A percentile compares a stretch with the other conserved stretches of the same genome.
Conservation (phyloP, 2,329 filamentous ascomycete species). For the Penicillium sclerotigenum region DNA sequence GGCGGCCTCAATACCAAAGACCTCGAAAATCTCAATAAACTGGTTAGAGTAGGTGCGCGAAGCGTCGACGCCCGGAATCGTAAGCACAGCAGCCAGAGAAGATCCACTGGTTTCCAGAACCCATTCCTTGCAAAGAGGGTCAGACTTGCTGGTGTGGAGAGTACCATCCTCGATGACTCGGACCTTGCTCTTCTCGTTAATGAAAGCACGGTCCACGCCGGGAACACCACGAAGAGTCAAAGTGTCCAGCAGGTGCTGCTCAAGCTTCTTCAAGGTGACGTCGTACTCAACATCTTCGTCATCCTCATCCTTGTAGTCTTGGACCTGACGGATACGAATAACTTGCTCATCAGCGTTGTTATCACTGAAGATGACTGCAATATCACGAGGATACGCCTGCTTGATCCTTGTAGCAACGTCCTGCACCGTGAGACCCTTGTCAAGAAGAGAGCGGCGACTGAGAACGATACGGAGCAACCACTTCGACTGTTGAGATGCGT, state of each 20-base stretch:
- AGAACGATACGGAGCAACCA: slow-evolving; percentile 94
- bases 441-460: slow-evolving; percentile 88
- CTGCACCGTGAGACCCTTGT: slow-evolving; percentile 82
- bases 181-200: slow-evolving; percentile 74
- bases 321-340: slow-evolving; percentile 82
- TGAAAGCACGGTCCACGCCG: slow-evolving; percentile 86
- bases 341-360: slow-evolving; percentile 96
- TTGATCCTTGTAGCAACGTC: slow-evolving; percentile 90
- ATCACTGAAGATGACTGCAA: slow-evolving; percentile 94
- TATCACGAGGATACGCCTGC: slow-evolving; percentile 76
- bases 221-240: slow-evolving; percentile 86
- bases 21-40: slow-evolving; percentile 88
- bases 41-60: slow-evolving; percentile 90
- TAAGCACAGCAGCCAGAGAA: slow-evolving; percentile 76
- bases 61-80: slow-evolving; percentile 83
- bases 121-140: slow-evolving; percentile 81
- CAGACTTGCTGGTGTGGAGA: slow-evolving; percentile 69
- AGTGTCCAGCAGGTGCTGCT: slow-evolving; percentile 86
- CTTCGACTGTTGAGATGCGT: slow-evolving; percentile 69
- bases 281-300: slow-evolving; percentile 77
- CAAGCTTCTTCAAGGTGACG: slow-evolving; percentile 85
- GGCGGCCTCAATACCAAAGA: slow-evolving; percentile 94
- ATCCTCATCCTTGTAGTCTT: slow-evolving; percentile 67
- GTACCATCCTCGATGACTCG: slow-evolving; percentile 67
- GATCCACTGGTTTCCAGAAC: slow-evolving; percentile 94